Conservation (phyloP, 1,284 basidiomycete genomes). For the Malassezia nana region DNA sequence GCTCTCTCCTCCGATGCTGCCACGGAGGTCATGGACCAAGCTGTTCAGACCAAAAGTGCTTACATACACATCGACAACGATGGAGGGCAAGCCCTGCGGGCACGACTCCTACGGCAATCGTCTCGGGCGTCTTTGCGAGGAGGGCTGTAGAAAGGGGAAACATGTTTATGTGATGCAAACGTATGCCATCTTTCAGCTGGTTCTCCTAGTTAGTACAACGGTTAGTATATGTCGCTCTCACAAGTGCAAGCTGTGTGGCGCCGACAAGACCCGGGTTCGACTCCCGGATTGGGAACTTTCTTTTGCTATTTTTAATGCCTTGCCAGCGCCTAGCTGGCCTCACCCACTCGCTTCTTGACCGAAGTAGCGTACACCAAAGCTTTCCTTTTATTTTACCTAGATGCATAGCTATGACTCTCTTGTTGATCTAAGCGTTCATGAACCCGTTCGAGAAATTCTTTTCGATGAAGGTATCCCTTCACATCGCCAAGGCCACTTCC, state of each 20-base stretch:
- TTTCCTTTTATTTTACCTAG: background rate
- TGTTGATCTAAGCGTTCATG: conserved; percentile 24
- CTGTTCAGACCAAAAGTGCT: background rate
- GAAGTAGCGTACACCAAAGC: background rate
- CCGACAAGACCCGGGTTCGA: conserved; percentile 24
- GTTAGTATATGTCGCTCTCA: conserved; percentile 24
- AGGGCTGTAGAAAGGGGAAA: background rate
- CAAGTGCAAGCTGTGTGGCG: conserved; percentile 11
- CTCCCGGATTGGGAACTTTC: conserved; percentile 21
- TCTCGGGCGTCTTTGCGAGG: background rate
- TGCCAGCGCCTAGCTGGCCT: background rate
- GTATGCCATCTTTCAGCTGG: background rate
- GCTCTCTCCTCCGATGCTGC: background rate
- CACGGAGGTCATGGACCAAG: background rate
- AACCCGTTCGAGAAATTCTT: conserved; percentile 43
- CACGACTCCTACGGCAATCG: background rate
- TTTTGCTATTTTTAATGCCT: background rate
- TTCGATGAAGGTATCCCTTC: conserved; percentile 41
- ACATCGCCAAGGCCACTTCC: conserved; percentile 37
- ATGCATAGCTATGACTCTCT: conserved; percentile 11
- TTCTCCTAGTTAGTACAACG: conserved; percentile 24
- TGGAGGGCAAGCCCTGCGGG: background rate
- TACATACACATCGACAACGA: background rate
- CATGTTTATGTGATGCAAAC: background rate
- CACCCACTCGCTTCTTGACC: background rate